phyloP scores from a whole-genome alignment of 371 early-diverging fungal species.

The Mucor indicus region DNA sequence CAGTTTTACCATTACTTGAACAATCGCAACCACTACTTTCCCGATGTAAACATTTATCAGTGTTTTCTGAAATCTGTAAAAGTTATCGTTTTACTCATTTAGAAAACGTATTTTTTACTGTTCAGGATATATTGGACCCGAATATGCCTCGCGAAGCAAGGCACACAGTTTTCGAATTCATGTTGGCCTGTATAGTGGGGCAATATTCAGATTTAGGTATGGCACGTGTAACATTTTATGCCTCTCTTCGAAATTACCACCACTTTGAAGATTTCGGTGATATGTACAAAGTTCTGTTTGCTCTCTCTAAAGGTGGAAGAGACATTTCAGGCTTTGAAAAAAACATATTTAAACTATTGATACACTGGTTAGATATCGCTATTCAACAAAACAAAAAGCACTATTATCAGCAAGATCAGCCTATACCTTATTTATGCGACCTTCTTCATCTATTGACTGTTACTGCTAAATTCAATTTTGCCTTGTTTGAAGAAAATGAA shows the following conservation, averaged over 20 bases:
- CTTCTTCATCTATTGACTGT: constrained; percentile 56
- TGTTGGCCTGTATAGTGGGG: constrained; percentile 61
- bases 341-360: constrained; percentile 56
- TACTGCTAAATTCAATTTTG: constrained; percentile 69
- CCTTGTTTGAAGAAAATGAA: constrained; percentile 60
- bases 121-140: constrained; percentile 52
- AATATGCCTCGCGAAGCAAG: constrained; percentile 55
- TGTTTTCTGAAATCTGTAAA: constrained; percentile 42
- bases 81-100: constrained; percentile 58
- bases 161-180: constrained; percentile 58
- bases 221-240: constrained; percentile 62
- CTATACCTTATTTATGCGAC: constrained; percentile 48
- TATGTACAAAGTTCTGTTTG: constrained; percentile 52
- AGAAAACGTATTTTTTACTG: constrained; percentile 58
- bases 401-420: not conserved
- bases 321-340: constrained; percentile 74
- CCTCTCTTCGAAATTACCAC: constrained; percentile 47
- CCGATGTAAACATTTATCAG: constrained; percentile 38
- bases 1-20: constrained; percentile 34
- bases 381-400: constrained; percentile 14
- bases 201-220: constrained; percentile 66
- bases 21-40: constrained; percentile 22
- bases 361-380: constrained; percentile 53
- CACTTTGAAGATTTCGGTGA: constrained; percentile 60
- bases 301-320: constrained; percentile 67